Conservation (phyloP, 2,329 filamentous ascomycete genomes). For the Pleurostoma richardsiae region DNA sequence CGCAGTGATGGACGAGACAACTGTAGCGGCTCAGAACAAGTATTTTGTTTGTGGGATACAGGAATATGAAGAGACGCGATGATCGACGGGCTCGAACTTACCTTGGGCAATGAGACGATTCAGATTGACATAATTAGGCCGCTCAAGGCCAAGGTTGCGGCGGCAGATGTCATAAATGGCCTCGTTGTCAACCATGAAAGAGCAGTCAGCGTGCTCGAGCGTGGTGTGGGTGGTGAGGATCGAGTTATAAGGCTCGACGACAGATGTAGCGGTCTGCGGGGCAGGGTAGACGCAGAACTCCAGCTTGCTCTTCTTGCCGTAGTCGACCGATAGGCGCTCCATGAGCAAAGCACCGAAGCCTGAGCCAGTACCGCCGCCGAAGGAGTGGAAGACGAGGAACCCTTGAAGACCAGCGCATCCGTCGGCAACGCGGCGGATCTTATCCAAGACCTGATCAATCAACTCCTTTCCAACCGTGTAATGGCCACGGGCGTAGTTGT, state of each 20-base stretch:
- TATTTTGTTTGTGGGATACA: slow-evolving; percentile 18
- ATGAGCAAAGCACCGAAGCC: slow-evolving; percentile 97
- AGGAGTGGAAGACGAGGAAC: slow-evolving; percentile 99
- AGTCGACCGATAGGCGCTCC: slow-evolving; percentile 98
- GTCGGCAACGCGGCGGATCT: slow-evolving; percentile 94
- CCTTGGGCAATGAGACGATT: slow-evolving; percentile 98
- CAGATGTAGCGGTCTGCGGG: slow-evolving; percentile 92
- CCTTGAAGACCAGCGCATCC: slow-evolving; percentile 97
- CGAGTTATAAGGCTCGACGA: slow-evolving; percentile 99
- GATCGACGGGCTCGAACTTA: slow-evolving; percentile 29
- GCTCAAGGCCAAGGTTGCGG: slow-evolving; percentile 93
- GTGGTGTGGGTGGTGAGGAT: slow-evolving; percentile 99
- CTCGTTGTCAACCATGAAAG: slow-evolving; percentile 99
- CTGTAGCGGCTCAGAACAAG: slow-evolving; percentile 34
- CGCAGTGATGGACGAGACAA: slow-evolving; percentile 96
- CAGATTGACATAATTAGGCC: slow-evolving; percentile 97
- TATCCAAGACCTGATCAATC: slow-evolving; percentile 96
- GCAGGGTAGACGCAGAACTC: slow-evolving; percentile 99
- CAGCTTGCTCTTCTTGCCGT: slow-evolving; percentile 99
- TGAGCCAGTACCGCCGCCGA: slow-evolving; percentile 97
- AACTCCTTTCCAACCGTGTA: slow-evolving; percentile 99
- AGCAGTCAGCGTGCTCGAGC: slow-evolving; percentile 98
- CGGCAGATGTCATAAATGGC: slow-evolving; percentile 99
- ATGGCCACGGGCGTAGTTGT: slow-evolving; percentile 99
- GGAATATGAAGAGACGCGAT: neutral